These are phyloP conservation scores for Suillus brevipes DNA, from an alignment of 768 basidiomycete species.

Conservation along the genomic window DNA sequence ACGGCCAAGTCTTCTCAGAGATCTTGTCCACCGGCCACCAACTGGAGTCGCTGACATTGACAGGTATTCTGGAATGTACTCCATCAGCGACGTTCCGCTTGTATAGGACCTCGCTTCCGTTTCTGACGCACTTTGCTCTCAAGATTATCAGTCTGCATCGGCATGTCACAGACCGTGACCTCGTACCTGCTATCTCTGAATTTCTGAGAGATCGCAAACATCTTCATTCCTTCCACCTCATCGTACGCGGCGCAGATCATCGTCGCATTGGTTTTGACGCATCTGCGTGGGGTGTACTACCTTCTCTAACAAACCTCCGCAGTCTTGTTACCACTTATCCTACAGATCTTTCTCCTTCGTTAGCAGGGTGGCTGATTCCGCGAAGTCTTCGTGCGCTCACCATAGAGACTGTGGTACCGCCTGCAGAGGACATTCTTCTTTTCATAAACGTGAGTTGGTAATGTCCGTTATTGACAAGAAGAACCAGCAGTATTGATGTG, in stretches of 20 bases:
- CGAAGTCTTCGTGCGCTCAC: conserved; percentile 48
- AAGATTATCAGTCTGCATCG: conserved; percentile 44
- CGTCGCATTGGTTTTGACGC: conserved; percentile 65
- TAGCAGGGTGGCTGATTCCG: conserved; percentile 71
- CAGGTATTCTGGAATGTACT: conserved; percentile 53
- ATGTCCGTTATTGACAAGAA: background rate
- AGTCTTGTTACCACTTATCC: conserved; percentile 64
- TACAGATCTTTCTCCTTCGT: conserved; percentile 56
- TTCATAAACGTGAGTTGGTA: conserved; percentile 42
- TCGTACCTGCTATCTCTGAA: conserved; percentile 68
- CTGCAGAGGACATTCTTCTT: conserved; percentile 40
- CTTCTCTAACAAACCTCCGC: conserved; percentile 51
- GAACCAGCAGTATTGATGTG: conserved; percentile 1
- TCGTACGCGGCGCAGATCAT: conserved; percentile 44
- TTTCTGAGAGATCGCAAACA: conserved; percentile 58
- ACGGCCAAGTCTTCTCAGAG: conserved; percentile 53
- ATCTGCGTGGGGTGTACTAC: conserved; percentile 69
- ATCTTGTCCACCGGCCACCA: conserved; percentile 65
- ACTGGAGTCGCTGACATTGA: conserved; percentile 59
- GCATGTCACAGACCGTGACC: conserved; percentile 52
- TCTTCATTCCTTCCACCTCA: conserved; percentile 54
- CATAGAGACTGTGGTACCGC: conserved; percentile 38
- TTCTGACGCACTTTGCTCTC: conserved; percentile 66
- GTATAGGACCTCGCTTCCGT: conserved; percentile 47
- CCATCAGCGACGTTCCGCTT: conserved; percentile 52